Percentiles rank a stretch among this genome's conserved stretches.
phyloP scores from a whole-genome alignment of 2,329 filamentous ascomycete species.

The Fusarium tjaetaba region DNA sequence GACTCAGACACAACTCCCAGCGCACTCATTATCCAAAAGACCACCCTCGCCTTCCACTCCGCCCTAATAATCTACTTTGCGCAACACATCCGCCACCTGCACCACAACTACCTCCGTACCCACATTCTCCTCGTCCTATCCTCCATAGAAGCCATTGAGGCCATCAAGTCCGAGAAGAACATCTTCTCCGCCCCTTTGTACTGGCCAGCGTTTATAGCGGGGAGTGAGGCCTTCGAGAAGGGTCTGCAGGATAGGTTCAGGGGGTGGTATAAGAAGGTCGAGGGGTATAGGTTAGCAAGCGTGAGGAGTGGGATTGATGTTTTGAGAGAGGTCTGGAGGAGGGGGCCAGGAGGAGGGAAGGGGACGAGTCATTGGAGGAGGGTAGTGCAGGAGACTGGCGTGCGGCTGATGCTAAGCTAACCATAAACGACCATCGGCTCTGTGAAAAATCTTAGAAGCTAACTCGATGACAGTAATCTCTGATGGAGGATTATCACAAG shows the following conservation, averaged over 20 bases:
- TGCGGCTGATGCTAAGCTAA: background rate
- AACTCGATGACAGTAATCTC: too few relatives aligned
- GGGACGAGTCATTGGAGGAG: background rate
- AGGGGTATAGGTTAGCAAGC: background rate
- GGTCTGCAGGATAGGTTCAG: background rate
- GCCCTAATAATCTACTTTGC: background rate
- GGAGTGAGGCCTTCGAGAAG: background rate
- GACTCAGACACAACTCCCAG: background rate
- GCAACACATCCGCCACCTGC: background rate
- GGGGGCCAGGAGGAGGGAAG: background rate
- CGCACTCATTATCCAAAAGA: background rate
- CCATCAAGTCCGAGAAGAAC: background rate
- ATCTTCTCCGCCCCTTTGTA: background rate
- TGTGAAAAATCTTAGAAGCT: too few relatives aligned
- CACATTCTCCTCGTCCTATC: background rate
- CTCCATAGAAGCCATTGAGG: background rate
- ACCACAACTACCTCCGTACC: background rate
- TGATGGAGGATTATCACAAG: too few relatives aligned
- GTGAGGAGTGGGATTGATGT: background rate
- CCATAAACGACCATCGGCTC: background rate
- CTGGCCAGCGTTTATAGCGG: background rate
- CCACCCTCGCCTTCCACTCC: background rate
- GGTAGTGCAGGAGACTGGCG: background rate
- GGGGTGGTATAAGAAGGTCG: background rate
- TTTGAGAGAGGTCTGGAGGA: background rate